phyloP scores from a whole-genome alignment of 192 early-diverging fungal genomes.

The Phlyctochytrium bullatum region DNA sequence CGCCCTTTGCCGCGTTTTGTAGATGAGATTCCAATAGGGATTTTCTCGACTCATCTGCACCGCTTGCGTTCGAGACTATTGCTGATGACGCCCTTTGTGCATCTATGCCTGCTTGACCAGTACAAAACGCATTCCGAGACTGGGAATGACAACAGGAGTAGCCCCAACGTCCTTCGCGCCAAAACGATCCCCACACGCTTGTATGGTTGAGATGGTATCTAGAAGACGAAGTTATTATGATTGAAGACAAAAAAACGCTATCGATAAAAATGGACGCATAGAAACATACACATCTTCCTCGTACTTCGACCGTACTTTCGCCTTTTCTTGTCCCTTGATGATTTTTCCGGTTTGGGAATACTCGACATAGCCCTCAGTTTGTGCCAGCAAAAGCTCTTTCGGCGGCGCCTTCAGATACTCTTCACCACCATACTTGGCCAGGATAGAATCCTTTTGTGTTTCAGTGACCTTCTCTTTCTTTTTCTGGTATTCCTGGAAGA shows the following conservation, averaged over 20 bases:
- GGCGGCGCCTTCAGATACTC: slow-evolving; percentile 90
- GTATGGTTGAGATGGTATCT: slow-evolving; percentile 81
- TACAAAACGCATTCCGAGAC: slow-evolving; percentile 85
- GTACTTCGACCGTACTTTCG: slow-evolving; percentile 80
- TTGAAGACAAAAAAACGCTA: not conserved
- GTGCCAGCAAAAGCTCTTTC: slow-evolving; percentile 84
- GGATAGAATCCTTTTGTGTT: slow-evolving; percentile 67
- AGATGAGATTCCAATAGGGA: slow-evolving; percentile 36
- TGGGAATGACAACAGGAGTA: slow-evolving; percentile 90
- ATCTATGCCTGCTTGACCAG: slow-evolving; percentile 73
- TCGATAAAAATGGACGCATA: too few relatives aligned
- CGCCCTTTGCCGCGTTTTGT: slow-evolving; percentile 29
- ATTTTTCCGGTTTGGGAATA: slow-evolving; percentile 90
- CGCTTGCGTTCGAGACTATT: not conserved
- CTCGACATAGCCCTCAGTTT: slow-evolving; percentile 94
- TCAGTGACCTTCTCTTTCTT: slow-evolving; percentile 80
- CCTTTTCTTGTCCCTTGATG: slow-evolving; percentile 77
- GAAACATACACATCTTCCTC: slow-evolving; percentile 84
- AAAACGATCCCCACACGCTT: slow-evolving; percentile 92
- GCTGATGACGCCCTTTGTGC: slow-evolving; percentile 49
- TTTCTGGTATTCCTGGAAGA: slow-evolving; percentile 81
- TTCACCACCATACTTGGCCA: slow-evolving; percentile 91
- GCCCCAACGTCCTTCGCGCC: slow-evolving; percentile 94
- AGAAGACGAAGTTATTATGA: slow-evolving; percentile 8
- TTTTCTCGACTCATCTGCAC: slow-evolving; percentile 9